A percentile compares a stretch with the other conserved stretches of the same genome.
These are phyloP conservation scores for Didymosphaeria variabile DNA, from an alignment of 2,329 filamentous ascomycete species.

Conservation along the genomic window DNA sequence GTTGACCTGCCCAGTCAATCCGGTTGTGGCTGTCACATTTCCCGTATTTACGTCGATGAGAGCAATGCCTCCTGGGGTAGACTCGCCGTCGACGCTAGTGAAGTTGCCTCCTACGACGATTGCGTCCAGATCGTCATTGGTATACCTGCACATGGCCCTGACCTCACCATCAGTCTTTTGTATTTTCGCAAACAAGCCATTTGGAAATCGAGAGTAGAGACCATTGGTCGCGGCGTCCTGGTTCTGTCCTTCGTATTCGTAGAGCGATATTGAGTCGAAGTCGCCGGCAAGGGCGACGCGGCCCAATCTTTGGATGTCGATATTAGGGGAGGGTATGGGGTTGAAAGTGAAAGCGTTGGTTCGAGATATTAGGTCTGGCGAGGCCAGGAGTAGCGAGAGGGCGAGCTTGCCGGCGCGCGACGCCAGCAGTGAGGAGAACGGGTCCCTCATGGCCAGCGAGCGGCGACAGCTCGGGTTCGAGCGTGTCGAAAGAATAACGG, in stretches of 20 bases:
- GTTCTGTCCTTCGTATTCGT: conserved; percentile 82
- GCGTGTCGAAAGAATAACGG: conserved; percentile 33
- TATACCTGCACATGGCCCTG: conserved; percentile 84
- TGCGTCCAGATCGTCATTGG: conserved; percentile 72
- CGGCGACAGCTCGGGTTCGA: conserved; percentile 29
- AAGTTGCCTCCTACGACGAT: conserved; percentile 95
- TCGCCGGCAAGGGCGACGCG: conserved; percentile 86
- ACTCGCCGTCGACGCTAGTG: conserved; percentile 80
- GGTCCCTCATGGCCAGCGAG: conserved; percentile 47
- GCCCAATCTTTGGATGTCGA: conserved; percentile 82
- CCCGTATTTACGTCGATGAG: conserved; percentile 78
- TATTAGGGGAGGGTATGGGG: conserved; percentile 71
- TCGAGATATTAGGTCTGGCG: conserved; percentile 25
- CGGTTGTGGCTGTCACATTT: conserved; percentile 75
- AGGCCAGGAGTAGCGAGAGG: conserved; percentile 46
- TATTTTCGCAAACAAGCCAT: conserved; percentile 80
- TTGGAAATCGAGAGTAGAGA: conserved; percentile 82
- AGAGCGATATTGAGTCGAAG: conserved; percentile 90
- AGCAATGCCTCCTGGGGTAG: conserved; percentile 80
- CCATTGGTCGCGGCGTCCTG: conserved; percentile 77
- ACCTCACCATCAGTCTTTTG: conserved; percentile 84
- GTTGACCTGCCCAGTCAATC: conserved; percentile 83
- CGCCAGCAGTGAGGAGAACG: conserved; percentile 48
- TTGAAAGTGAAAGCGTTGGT: conserved; percentile 61
- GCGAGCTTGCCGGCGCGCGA: conserved; percentile 49